Evolutionary conservation across 345 rosid species (phyloP).

Genomic region (Abelmoschus esculentus): DNA sequence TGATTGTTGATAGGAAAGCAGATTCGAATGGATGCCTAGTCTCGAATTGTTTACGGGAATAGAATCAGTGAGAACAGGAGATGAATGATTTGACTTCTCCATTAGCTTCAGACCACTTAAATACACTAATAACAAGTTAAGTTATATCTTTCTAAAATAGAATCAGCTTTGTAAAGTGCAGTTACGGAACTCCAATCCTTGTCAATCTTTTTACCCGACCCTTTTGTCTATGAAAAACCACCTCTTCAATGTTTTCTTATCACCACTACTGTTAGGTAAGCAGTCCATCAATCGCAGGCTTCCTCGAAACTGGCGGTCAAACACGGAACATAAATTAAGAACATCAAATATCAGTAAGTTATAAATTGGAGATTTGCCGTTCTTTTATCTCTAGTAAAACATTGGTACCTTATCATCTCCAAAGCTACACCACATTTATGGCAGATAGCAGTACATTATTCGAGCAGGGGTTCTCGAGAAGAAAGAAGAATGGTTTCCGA

Average conservation of each 20-base stretch:
- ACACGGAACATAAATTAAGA: constrained; percentile 11
- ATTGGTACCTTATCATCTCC: constrained; percentile 61
- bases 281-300: constrained; percentile 57
- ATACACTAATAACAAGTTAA: constrained; percentile 4
- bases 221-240: constrained; percentile 93
- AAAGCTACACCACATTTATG: constrained; percentile 37
- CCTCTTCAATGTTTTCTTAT: constrained; percentile 83
- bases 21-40: constrained; percentile 49
- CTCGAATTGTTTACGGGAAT: constrained; percentile 52
- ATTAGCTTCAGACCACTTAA: constrained; percentile 29
- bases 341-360: not conserved
- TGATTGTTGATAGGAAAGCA: constrained; percentile 37
- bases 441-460: constrained; percentile 28
- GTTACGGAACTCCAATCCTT: constrained; percentile 4
- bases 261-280: constrained; percentile 53
- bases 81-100: constrained; percentile 63
- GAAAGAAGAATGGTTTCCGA: not conserved
- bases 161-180: constrained; percentile 13
- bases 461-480: not conserved
- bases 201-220: constrained; percentile 44
- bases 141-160: constrained; percentile 7
- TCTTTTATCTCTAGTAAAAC: not conserved
- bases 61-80: constrained; percentile 72
- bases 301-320: constrained; percentile 36
- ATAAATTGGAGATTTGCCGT: not conserved